A percentile compares a stretch with the other conserved stretches of the same genome.
Conservation (phyloP, 768 basidiomycete species). For the Lactifluus volemus region DNA sequence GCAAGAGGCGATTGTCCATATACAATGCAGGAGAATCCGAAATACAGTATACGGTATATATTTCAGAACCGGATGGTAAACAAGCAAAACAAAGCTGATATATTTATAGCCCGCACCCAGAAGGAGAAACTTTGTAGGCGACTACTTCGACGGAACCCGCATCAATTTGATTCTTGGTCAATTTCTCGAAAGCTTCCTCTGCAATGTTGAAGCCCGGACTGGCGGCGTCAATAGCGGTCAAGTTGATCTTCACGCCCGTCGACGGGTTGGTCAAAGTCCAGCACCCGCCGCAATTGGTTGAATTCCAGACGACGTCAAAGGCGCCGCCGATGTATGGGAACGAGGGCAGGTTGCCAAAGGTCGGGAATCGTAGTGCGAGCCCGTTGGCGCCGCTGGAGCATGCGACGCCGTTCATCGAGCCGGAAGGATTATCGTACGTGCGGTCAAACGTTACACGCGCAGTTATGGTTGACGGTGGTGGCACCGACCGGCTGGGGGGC, state of each 20-base stretch:
- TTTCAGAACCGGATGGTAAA: too few relatives aligned
- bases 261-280: slow-evolving; percentile 47
- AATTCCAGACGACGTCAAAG: slow-evolving; percentile 43
- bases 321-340: slow-evolving; percentile 57
- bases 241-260: slow-evolving; percentile 31
- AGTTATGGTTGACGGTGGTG: neutral
- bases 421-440: slow-evolving; percentile 37
- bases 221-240: slow-evolving; percentile 47
- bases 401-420: slow-evolving; percentile 35
- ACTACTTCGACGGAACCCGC: slow-evolving; percentile 23
- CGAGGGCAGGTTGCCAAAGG: slow-evolving; percentile 42
- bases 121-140: slow-evolving; percentile 23
- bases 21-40: too few relatives aligned
- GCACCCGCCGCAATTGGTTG: slow-evolving; percentile 48
- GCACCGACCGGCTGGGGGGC: neutral
- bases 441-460: slow-evolving; percentile 33
- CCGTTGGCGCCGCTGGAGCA: slow-evolving; percentile 49
- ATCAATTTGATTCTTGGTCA: slow-evolving; percentile 24
- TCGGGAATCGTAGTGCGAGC: slow-evolving; percentile 38
- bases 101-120: slow-evolving; percentile 21
- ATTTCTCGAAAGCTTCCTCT: slow-evolving; percentile 24
- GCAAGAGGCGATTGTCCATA: too few relatives aligned
- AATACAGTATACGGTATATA: too few relatives aligned
- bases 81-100: neutral
- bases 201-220: slow-evolving; percentile 32